phyloP scores from a whole-genome alignment of 495 filamentous ascomycete genomes.

The Aspergillus incahuasiensis region DNA sequence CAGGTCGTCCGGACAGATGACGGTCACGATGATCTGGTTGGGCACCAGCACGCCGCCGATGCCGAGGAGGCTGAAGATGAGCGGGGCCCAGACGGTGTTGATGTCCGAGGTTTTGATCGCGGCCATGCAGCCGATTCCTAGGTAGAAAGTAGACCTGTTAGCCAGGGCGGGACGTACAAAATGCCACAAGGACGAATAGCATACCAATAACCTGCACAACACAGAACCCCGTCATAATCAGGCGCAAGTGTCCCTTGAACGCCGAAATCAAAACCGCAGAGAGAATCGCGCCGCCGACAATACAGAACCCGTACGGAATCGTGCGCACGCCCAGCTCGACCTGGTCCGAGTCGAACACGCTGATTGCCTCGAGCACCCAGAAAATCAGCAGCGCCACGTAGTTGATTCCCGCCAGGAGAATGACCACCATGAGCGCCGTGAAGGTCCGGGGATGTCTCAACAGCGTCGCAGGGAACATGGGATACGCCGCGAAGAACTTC shows the following conservation, averaged over 20 bases:
- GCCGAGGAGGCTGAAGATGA: neutral
- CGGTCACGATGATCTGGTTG: neutral
- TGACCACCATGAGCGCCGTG: conserved; percentile 2
- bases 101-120: neutral
- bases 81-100: neutral
- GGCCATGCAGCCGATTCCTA: conserved; percentile 9
- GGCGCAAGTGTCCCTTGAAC: neutral
- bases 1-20: conserved; percentile 3
- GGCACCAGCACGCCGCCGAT: conserved; percentile 5
- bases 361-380: neutral
- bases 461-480: conserved; percentile 1
- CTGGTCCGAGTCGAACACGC: neutral
- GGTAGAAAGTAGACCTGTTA: no score
- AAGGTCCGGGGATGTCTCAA: neutral
- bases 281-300: conserved; percentile 1
- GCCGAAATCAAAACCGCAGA: neutral
- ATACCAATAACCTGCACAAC: conserved; percentile 1
- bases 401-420: conserved; percentile 1
- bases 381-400: conserved; percentile 1
- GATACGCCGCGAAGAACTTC: neutral
- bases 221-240: conserved; percentile 1
- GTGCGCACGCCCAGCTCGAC: neutral
- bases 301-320: conserved; percentile 2
- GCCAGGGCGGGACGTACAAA: no score
- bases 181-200: no score